Conservation (phyloP, 73 alveolate species). For the Breviolum minutum region DNA sequence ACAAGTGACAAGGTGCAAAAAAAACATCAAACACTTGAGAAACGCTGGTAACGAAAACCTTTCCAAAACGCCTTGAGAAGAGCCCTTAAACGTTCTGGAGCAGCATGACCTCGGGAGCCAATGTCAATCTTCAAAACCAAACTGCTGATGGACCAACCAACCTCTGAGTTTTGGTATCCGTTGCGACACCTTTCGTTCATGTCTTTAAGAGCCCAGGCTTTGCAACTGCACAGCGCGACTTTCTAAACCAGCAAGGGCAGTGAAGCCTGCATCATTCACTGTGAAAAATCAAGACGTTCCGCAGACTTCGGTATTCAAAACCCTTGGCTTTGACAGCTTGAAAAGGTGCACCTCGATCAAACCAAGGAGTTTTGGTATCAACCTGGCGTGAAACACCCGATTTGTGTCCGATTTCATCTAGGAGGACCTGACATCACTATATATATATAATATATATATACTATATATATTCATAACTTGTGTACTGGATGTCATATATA, state of each 20-base stretch:
- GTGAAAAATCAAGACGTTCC: neutral
- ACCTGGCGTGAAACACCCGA: neutral
- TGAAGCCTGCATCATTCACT: neutral
- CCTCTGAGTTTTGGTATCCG: no score
- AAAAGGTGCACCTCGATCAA: neutral
- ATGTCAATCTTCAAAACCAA: no score
- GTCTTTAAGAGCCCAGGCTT: neutral
- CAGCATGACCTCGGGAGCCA: no score
- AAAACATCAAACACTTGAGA: neutral
- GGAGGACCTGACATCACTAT: neutral
- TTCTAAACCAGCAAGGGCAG: conserved; percentile 69
- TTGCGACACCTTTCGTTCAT: no score
- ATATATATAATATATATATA: conserved; percentile 1
- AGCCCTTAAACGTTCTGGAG: neutral
- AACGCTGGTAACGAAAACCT: no score
- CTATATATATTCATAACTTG: neutral
- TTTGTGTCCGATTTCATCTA: no score
- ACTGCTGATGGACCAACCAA: no score
- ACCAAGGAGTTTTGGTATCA: neutral
- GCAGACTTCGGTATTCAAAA: neutral
- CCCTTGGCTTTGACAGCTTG: no score
- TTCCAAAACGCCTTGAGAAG: neutral
- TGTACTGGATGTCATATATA: neutral
- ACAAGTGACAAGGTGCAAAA: neutral
- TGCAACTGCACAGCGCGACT: conserved; percentile 32